Percentiles rank a stretch among this genome's conserved stretches.
phyloP scores from a whole-genome alignment of 2,329 filamentous ascomycete genomes.

The Phaeosphaeriaceae sp. region DNA sequence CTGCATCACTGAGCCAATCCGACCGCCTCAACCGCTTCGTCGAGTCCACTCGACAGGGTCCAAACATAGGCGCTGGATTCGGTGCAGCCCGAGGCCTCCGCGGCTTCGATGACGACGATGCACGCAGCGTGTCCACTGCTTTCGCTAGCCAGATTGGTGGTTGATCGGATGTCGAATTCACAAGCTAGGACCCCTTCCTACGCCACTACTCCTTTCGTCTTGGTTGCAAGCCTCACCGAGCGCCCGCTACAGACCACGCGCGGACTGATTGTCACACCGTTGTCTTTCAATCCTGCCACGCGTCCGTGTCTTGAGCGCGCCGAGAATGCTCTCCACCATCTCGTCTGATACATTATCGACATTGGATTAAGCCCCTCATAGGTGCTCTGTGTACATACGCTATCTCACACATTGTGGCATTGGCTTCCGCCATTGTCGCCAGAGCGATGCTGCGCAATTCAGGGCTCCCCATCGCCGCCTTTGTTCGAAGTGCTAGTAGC shows the following conservation, averaged over 20 bases:
- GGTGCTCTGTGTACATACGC: too few relatives aligned
- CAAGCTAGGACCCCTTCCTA: constrained; percentile 1
- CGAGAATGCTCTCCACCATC: constrained; percentile 7
- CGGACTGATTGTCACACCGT: background rate
- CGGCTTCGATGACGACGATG: constrained; percentile 79
- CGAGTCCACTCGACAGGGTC: constrained; percentile 76
- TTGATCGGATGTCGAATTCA: too few relatives aligned
- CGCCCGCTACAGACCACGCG: background rate
- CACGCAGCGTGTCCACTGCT: constrained; percentile 93
- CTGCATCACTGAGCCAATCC: constrained; percentile 77
- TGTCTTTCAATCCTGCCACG: background rate
- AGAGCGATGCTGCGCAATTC: too few relatives aligned
- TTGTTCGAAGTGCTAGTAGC: too few relatives aligned
- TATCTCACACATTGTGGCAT: too few relatives aligned
- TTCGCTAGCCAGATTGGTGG: constrained; percentile 96
- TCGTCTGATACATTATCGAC: constrained; percentile 2
- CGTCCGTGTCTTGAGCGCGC: background rate
- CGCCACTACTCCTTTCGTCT: constrained; percentile 2
- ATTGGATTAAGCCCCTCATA: constrained; percentile 4
- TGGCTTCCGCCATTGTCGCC: too few relatives aligned
- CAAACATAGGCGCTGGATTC: constrained; percentile 45
- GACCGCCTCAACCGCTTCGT: constrained; percentile 95
- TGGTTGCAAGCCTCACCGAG: constrained; percentile 7
- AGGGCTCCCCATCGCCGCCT: too few relatives aligned
- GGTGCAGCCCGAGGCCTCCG: constrained; percentile 52